These are phyloP conservation scores for Plasmodium gallinaceum DNA, from an alignment of 169 alveolate species.

Conservation along the genomic window DNA sequence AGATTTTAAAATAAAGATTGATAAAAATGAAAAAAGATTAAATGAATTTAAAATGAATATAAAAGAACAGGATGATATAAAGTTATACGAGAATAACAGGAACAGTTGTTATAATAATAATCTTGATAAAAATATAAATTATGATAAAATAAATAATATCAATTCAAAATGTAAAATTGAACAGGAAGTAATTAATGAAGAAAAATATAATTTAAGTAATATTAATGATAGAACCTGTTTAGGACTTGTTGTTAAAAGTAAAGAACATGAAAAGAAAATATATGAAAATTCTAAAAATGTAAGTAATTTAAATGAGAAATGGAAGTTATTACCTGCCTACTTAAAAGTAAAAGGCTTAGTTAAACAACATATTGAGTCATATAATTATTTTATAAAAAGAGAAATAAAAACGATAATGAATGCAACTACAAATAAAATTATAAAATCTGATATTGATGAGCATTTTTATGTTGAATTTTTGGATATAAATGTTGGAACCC, in stretches of 20 bases:
- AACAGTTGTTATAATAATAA: background rate
- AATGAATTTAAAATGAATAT: conserved; percentile 6
- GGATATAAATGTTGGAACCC: conserved; percentile 92
- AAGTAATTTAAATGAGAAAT: conserved; percentile 90
- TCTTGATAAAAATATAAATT: background rate
- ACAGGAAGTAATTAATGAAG: background rate
- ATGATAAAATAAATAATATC: background rate
- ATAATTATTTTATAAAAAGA: conserved; percentile 92
- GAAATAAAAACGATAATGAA: conserved; percentile 93
- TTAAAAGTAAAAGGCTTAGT: conserved; percentile 94
- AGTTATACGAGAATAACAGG: background rate
- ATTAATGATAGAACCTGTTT: background rate
- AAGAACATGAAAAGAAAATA: conserved; percentile 39
- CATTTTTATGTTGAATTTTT: conserved; percentile 89
- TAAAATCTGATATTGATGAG: conserved; percentile 91
- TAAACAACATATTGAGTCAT: conserved; percentile 96
- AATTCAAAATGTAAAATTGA: background rate
- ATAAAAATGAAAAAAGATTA: background rate
- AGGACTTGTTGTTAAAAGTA: conserved; percentile 41
- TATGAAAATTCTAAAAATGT: conserved; percentile 59
- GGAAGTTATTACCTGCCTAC: conserved; percentile 95
- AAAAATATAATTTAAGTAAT: background rate
- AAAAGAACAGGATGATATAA: background rate
- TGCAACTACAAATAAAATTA: conserved; percentile 92
- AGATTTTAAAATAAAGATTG: background rate